Percentiles rank a stretch among this genome's conserved stretches.
Evolutionary conservation across 257 asterid species (phyloP).

Genomic region (Capsicum rhomboideum): DNA sequence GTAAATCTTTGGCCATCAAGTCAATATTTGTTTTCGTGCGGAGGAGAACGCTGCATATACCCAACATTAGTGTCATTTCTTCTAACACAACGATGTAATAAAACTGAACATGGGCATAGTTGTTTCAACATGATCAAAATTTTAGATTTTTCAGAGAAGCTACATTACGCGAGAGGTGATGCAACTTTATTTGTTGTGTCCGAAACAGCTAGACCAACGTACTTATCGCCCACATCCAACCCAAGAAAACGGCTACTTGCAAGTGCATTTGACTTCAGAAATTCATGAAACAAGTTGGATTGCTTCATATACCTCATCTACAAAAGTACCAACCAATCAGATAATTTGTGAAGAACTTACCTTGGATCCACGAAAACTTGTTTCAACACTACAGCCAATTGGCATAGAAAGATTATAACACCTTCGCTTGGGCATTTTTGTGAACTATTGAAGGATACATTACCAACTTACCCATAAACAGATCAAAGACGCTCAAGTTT

Average conservation of each 20-base stretch:
- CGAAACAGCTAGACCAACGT: slow-evolving; percentile 81
- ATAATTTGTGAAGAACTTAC: neutral
- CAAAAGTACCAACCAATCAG: slow-evolving; percentile 10
- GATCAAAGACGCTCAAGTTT: neutral
- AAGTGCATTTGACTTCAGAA: slow-evolving; percentile 37
- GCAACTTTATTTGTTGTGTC: slow-evolving; percentile 53
- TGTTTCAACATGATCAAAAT: neutral
- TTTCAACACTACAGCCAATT: neutral
- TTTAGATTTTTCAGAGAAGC: neutral
- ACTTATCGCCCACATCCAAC: slow-evolving; percentile 88
- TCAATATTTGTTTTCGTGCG: slow-evolving; percentile 55
- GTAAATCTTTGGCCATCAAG: slow-evolving; percentile 66
- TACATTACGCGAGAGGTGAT: slow-evolving; percentile 58
- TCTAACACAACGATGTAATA: neutral
- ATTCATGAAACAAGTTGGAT: slow-evolving; percentile 44
- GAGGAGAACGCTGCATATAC: slow-evolving; percentile 58
- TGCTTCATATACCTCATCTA: slow-evolving; percentile 79
- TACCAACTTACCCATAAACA: neutral
- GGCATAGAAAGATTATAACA: neutral
- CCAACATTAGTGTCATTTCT: slow-evolving; percentile 11
- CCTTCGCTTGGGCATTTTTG: neutral
- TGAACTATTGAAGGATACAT: neutral
- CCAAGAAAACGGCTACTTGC: slow-evolving; percentile 61
- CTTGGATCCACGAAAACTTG: neutral
- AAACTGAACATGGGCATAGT: neutral